Conservation (phyloP, 192 early-diverging fungal species). For the Gorgonomyces haynaldii region DNA sequence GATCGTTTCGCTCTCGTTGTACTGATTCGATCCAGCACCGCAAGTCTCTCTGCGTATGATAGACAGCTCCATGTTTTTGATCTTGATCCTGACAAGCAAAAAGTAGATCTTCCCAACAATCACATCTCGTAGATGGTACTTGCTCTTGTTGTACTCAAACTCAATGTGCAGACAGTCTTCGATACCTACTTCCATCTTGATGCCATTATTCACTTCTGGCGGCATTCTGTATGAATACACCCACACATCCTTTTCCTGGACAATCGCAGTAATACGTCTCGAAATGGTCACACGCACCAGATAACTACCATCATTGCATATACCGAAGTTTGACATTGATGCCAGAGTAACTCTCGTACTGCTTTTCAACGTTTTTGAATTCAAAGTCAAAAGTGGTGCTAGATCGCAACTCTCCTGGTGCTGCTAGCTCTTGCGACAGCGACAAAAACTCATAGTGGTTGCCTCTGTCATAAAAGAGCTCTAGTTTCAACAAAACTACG, state of each 20-base stretch:
- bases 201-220: slow-evolving; percentile 80
- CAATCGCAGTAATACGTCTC: slow-evolving; percentile 75
- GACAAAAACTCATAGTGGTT: slow-evolving; percentile 93
- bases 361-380: slow-evolving; percentile 99
- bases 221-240: slow-evolving; percentile 96
- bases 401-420: slow-evolving; percentile 80
- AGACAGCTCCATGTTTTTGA: slow-evolving; percentile 98
- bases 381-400: slow-evolving; percentile 82
- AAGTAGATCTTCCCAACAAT: slow-evolving; percentile 99
- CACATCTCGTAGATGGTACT: slow-evolving; percentile 96
- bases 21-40: slow-evolving; percentile 84
- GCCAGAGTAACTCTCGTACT: slow-evolving; percentile 94
- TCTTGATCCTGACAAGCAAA: slow-evolving; percentile 96
- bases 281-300: slow-evolving; percentile 88
- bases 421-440: slow-evolving; percentile 84
- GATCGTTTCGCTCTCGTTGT: slow-evolving; percentile 97
- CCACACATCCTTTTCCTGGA: slow-evolving; percentile 92
- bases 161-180: slow-evolving; percentile 99
- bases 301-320: slow-evolving; percentile 44
- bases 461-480: slow-evolving; percentile 90
- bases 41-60: slow-evolving; percentile 97
- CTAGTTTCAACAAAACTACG: slow-evolving; percentile 48
- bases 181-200: slow-evolving; percentile 99
- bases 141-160: slow-evolving; percentile 99
- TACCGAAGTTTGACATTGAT: slow-evolving; percentile 93